Conservation (phyloP, 164 flowering plant species). For the Tinospora cordifolia region DNA sequence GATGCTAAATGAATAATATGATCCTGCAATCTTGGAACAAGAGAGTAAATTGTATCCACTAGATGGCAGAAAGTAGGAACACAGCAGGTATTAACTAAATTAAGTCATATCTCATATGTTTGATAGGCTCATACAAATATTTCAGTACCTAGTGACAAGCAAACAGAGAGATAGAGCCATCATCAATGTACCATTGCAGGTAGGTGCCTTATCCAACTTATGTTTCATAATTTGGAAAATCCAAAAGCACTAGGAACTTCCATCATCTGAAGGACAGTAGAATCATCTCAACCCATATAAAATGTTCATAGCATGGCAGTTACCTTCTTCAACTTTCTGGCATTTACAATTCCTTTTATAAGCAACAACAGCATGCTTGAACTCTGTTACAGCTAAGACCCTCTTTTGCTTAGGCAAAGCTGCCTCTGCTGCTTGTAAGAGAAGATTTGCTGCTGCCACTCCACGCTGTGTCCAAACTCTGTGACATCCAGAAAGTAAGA, state of each 20-base stretch:
- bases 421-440: slow-evolving; percentile 57
- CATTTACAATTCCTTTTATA: slow-evolving; percentile 52
- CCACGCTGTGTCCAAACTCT: slow-evolving; percentile 56
- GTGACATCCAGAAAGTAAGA: slow-evolving; percentile 3
- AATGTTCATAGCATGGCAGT: not conserved
- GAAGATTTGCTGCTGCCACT: slow-evolving; percentile 53
- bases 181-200: not conserved
- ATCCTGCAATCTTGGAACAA: no score
- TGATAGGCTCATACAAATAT: no score
- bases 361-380: slow-evolving; percentile 68
- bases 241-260: not conserved
- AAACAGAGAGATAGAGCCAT: not conserved
- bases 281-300: not conserved
- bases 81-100: no score
- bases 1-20: no score
- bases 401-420: slow-evolving; percentile 70
- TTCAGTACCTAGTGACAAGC: no score
- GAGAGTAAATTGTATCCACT: no score
- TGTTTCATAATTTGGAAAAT: not conserved
- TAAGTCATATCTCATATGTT: no score
- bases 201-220: not conserved
- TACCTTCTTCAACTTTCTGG: slow-evolving; percentile 37
- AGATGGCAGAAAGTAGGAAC: no score
- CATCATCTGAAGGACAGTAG: not conserved
- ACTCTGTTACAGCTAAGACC: slow-evolving; percentile 47